A percentile compares a stretch with the other conserved stretches of the same genome.
Conservation (phyloP, 192 early-diverging fungal genomes). For the Entomortierella beljakovae region DNA sequence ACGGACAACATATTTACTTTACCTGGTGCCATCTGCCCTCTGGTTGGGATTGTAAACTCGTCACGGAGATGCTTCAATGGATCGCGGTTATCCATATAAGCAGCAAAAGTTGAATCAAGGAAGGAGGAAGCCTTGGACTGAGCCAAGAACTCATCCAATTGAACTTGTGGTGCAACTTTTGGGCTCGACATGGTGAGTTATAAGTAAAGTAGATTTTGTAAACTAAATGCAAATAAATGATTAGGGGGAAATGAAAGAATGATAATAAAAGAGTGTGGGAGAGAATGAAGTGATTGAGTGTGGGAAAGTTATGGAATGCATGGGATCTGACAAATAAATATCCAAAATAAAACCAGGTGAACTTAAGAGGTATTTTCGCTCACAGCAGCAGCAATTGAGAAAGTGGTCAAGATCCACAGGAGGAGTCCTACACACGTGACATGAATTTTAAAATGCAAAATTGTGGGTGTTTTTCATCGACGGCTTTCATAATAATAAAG, state of each 20-base stretch:
- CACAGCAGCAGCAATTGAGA: too few species aligned
- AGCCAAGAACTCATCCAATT: constrained; percentile 31
- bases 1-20: background rate
- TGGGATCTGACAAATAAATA: background rate
- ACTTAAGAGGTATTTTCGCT: constrained; percentile 8
- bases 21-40: constrained; percentile 58
- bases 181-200: background rate
- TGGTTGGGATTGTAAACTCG: constrained; percentile 80
- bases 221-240: background rate
- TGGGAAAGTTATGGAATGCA: constrained; percentile 1
- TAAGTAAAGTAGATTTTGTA: too few species aligned
- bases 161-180: constrained; percentile 26
- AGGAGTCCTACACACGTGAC: too few species aligned
- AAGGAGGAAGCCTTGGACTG: constrained; percentile 25
- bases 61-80: constrained; percentile 66
- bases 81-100: constrained; percentile 69
- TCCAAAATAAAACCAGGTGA: background rate
- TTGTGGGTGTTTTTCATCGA: too few species aligned
- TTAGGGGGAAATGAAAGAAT: background rate
- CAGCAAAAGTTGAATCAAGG: constrained; percentile 62
- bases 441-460: too few species aligned
- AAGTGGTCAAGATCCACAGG: too few species aligned
- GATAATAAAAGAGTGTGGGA: background rate
- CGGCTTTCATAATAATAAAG: too few species aligned
- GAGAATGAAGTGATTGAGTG: background rate